phyloP scores from a whole-genome alignment of 371 early-diverging fungal species.

The Lichtheimia ornata region DNA sequence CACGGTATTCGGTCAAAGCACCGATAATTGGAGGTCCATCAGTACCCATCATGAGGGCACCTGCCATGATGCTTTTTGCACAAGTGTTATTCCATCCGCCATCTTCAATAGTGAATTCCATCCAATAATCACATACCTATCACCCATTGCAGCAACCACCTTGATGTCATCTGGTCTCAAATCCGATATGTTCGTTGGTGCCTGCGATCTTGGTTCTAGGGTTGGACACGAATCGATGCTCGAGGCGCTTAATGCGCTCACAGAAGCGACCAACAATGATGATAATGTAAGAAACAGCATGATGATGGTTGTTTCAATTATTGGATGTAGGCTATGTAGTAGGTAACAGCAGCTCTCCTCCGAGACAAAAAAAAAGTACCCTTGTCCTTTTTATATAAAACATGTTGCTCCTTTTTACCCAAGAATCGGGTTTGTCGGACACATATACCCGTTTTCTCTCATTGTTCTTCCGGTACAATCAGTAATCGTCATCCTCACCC shows the following conservation, averaged over 20 bases:
- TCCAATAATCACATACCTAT: constrained; percentile 18
- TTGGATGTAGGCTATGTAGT: no score
- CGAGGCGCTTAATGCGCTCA: neutral
- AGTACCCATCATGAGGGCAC: constrained; percentile 28
- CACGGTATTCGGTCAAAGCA: constrained; percentile 35
- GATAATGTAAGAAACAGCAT: neutral
- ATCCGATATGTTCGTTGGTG: constrained; percentile 16
- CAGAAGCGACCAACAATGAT: neutral
- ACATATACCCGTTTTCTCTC: no score
- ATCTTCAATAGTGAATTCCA: neutral
- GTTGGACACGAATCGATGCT: constrained; percentile 20
- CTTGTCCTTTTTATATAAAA: neutral
- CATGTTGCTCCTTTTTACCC: neutral
- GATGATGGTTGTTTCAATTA: neutral
- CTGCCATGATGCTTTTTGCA: constrained; percentile 33
- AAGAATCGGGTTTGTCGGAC: no score
- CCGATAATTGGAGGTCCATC: constrained; percentile 20
- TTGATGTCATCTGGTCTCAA: constrained; percentile 32
- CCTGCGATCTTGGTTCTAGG: constrained; percentile 13
- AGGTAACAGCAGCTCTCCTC: no score
- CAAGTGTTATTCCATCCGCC: neutral
- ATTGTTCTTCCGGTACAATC: no score
- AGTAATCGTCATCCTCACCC: no score
- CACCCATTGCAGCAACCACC: constrained; percentile 25
- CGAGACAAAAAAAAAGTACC: neutral